Conservation (phyloP, 2,329 filamentous ascomycete genomes). For the Colletotrichum brevisporum region DNA sequence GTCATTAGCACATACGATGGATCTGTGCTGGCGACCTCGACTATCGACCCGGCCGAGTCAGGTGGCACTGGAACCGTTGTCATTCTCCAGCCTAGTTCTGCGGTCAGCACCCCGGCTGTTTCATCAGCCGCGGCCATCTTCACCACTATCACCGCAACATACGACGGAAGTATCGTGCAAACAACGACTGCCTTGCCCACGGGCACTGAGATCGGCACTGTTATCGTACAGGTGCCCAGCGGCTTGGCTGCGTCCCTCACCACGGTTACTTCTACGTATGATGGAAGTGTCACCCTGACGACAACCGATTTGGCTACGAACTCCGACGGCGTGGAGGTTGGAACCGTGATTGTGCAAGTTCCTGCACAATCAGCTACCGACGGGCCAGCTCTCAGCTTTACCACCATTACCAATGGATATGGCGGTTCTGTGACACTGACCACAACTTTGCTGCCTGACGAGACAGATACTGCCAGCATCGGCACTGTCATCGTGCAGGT, state of each 20-base stretch:
- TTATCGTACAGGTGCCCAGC: slow-evolving; percentile 16
- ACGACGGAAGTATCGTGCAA: slow-evolving; percentile 11
- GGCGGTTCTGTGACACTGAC: neutral
- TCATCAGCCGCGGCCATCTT: slow-evolving; percentile 6
- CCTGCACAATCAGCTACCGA: neutral
- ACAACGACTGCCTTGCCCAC: slow-evolving; percentile 4
- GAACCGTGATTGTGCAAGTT: slow-evolving; percentile 3
- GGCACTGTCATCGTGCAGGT: neutral
- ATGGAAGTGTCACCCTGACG: neutral
- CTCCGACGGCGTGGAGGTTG: neutral
- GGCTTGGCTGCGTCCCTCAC: neutral
- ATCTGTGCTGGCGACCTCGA: slow-evolving; percentile 3
- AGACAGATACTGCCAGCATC: neutral
- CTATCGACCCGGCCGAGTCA: slow-evolving; percentile 5
- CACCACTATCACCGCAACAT: slow-evolving; percentile 17
- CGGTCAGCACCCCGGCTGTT: neutral
- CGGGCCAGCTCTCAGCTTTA: neutral
- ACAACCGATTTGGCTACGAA: neutral
- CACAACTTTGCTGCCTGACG: neutral
- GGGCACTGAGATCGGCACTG: slow-evolving; percentile 12
- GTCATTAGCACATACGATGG: slow-evolving; percentile 8
- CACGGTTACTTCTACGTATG: slow-evolving; percentile 10
- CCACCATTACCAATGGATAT: neutral
- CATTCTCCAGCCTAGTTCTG: slow-evolving; percentile 9
- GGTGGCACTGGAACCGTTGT: slow-evolving; percentile 12